Evolutionary conservation across 1,284 basidiomycete species (phyloP).

Genomic region (Mrakiaceae sp.): DNA sequence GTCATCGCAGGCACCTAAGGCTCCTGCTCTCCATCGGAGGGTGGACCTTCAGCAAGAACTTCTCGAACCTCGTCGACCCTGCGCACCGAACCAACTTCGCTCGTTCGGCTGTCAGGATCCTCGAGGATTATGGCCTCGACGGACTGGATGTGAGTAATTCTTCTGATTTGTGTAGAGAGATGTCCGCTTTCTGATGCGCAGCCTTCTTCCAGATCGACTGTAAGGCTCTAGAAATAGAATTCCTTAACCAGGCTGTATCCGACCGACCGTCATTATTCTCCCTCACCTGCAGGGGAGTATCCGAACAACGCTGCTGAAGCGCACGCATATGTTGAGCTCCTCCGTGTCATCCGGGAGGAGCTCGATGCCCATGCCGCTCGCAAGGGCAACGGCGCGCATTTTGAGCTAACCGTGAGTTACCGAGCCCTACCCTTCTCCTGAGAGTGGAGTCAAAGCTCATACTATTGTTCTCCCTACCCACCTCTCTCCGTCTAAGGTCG

Average conservation of each 20-base stretch:
- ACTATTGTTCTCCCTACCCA: background rate
- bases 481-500: slow-evolving; percentile 47
- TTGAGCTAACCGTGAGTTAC: slow-evolving; percentile 32
- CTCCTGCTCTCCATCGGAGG: slow-evolving; percentile 69
- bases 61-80: slow-evolving; percentile 44
- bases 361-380: slow-evolving; percentile 31
- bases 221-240: too few species aligned
- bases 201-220: too few species aligned
- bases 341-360: slow-evolving; percentile 36
- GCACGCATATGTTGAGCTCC: slow-evolving; percentile 38
- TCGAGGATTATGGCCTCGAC: slow-evolving; percentile 81
- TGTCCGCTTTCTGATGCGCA: background rate
- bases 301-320: slow-evolving; percentile 39
- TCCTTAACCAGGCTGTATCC: background rate
- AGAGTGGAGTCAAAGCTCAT: slow-evolving; percentile 40
- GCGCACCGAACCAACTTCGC: slow-evolving; percentile 58
- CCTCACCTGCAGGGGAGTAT: slow-evolving; percentile 37
- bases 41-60: slow-evolving; percentile 71
- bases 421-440: slow-evolving; percentile 37
- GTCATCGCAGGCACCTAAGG: slow-evolving; percentile 50
- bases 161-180: background rate
- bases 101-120: slow-evolving; percentile 51
- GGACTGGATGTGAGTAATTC: slow-evolving; percentile 49
- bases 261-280: background rate
- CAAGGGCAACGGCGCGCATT: slow-evolving; percentile 32